Conservation (phyloP, 345 rosid species). For the Noccaea caerulescens region DNA sequence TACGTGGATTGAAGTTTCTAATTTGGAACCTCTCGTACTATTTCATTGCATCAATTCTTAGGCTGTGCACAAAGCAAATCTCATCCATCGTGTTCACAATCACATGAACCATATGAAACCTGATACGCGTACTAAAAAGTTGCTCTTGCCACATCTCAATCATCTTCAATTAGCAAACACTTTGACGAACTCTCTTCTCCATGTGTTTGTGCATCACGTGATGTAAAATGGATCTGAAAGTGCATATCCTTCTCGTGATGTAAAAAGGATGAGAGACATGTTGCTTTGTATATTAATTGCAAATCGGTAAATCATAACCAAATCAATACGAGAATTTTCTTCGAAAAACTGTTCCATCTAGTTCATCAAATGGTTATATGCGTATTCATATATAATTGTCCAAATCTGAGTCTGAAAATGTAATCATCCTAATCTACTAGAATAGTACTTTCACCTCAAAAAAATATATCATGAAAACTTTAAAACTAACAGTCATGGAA, state of each 20-base stretch:
- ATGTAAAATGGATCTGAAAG: constrained; percentile 14
- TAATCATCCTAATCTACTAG: too few relatives aligned
- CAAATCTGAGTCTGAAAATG: background rate
- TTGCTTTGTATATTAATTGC: background rate
- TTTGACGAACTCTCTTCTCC: constrained; percentile 22
- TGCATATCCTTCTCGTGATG: constrained; percentile 31
- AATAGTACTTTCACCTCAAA: too few relatives aligned
- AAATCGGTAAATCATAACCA: background rate
- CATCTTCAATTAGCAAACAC: constrained; percentile 29
- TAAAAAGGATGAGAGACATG: constrained; percentile 4
- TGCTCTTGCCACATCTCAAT: constrained; percentile 32
- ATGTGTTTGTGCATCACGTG: constrained; percentile 33
- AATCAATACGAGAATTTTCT: background rate
- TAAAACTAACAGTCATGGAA: background rate
- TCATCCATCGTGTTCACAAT: constrained; percentile 4
- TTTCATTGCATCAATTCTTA: constrained; percentile 8
- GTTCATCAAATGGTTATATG: background rate
- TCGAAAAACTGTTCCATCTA: background rate
- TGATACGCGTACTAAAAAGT: constrained; percentile 1
- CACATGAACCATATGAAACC: constrained; percentile 26
- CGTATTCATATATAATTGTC: background rate
- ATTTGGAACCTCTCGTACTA: constrained; percentile 6
- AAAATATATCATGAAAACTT: too few relatives aligned
- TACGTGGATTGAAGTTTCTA: background rate
- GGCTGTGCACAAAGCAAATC: background rate